phyloP scores from a whole-genome alignment of 2,329 filamentous ascomycete species.

The Ceratocystis alfenasii region DNA sequence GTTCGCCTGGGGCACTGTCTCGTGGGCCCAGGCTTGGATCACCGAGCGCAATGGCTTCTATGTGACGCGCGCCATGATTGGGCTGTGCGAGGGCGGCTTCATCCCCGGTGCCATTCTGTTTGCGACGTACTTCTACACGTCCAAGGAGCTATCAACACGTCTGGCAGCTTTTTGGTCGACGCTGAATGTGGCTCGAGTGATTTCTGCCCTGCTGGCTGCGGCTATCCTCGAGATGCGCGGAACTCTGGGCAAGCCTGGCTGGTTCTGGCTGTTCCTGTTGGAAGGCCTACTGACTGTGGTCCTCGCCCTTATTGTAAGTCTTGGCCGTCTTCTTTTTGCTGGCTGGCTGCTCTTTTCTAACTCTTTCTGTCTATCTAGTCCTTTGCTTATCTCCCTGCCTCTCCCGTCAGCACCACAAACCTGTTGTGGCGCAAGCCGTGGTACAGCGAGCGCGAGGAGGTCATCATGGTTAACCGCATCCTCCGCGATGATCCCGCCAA shows the following conservation, averaged over 20 bases:
- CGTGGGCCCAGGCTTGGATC: constrained; percentile 40
- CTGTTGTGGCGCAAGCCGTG: constrained; percentile 45
- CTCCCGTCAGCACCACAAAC: constrained; percentile 53
- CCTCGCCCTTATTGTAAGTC: constrained; percentile 38
- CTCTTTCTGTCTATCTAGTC: constrained; percentile 28
- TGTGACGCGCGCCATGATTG: constrained; percentile 41
- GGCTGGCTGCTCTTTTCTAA: background rate
- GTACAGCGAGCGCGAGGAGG: constrained; percentile 46
- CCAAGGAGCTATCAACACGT: constrained; percentile 52
- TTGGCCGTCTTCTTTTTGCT: background rate
- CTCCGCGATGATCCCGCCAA: constrained; percentile 45
- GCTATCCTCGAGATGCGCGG: constrained; percentile 56
- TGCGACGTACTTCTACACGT: constrained; percentile 61
- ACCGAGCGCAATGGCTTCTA: constrained; percentile 38
- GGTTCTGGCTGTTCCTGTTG: constrained; percentile 53
- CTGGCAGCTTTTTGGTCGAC: constrained; percentile 57
- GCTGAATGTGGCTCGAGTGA: constrained; percentile 31
- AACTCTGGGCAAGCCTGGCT: constrained; percentile 40
- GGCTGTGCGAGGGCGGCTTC: constrained; percentile 44
- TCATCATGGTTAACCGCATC: constrained; percentile 45
- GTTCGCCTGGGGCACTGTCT: constrained; percentile 37
- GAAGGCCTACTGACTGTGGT: constrained; percentile 57
- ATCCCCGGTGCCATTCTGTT: constrained; percentile 52
- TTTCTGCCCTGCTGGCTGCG: constrained; percentile 43
- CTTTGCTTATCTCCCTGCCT: constrained; percentile 49